phyloP scores from a whole-genome alignment of 305 asterid species.

The Salvia sclarea region DNA sequence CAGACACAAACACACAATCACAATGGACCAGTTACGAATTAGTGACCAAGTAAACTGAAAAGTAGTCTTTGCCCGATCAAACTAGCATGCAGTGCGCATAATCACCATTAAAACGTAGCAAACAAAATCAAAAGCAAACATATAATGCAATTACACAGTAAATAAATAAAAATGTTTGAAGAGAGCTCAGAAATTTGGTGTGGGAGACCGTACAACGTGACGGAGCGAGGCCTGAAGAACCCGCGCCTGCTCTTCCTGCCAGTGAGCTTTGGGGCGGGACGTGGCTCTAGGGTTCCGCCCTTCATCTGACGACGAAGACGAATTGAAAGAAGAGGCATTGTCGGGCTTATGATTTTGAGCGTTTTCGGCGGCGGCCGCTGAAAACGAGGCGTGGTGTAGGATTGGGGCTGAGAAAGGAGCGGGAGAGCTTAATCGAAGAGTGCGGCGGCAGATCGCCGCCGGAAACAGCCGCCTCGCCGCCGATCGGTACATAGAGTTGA shows the following conservation, averaged over 20 bases:
- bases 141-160: background rate
- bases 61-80: background rate
- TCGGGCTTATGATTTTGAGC: constrained; percentile 40
- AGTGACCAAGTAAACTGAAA: constrained; percentile 2
- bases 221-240: constrained; percentile 69
- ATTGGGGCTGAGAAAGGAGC: constrained; percentile 32
- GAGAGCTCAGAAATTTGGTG: background rate
- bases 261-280: constrained; percentile 51
- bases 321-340: constrained; percentile 33
- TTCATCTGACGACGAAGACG: constrained; percentile 39
- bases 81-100: constrained; percentile 18
- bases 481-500: constrained; percentile 52
- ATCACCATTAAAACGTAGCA: constrained; percentile 18
- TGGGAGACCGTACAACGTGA: constrained; percentile 59
- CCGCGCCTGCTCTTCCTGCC: constrained; percentile 73
- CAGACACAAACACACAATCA: background rate
- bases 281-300: constrained; percentile 40
- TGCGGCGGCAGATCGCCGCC: constrained; percentile 51
- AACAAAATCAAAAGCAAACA: background rate
- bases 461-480: constrained; percentile 59
- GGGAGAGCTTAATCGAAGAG: constrained; percentile 17
- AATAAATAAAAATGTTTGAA: no score
- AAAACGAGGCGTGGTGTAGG: constrained; percentile 36
- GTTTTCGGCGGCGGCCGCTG: constrained; percentile 41
- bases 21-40: background rate